Evolutionary conservation across 768 basidiomycete genomes (phyloP), one percentile per base, ranked within the genome.

Genomic region (Pleurotus ostreatus): DNA sequence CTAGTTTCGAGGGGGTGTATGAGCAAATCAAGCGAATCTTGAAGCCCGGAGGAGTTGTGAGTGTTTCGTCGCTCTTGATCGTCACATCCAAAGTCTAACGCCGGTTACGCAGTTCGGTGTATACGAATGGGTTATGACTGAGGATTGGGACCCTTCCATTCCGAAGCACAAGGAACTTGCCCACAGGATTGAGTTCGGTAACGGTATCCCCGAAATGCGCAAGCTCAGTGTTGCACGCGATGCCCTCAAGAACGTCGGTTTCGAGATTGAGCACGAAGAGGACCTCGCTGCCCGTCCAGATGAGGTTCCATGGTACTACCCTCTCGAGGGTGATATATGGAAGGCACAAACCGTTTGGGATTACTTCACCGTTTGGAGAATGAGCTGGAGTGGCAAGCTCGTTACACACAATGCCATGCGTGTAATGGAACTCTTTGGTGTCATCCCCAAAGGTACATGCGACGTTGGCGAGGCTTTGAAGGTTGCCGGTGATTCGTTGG

Each of bases 41-140:
- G 64, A 98, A 98, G 76, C 96, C 96, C 0, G 96, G 95, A 74
- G 96, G 96, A 60, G 77, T 90, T 18, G 94, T 95, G 67, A 69
- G 91, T 82, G 25, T 55, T 46, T n/a, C 18, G 20, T 5, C 2
- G 1, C 44, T 59, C 3, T 16, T 13, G 37, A 4, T 13, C 9
- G 23, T 51, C 5, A 3, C 4, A 4, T 25, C 47, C 3, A 46
- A 40, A 13, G 30, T 46, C 20, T 18, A 40, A 22, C 20, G 49
- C n/a, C 34, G n/a, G 46, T 30, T 44, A 39, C 49, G 40, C 59
- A 95, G 90, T 97, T 97, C 71, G 96, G 95, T 66, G 90, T 98
- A 38, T 99, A 98, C 72, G 97, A 98, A 70, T 99, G 96, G 96
- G 88, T 86, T 72, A 98, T 99, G 97, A 98, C 97, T 16, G 94